Evolutionary conservation across 768 basidiomycete species (phyloP), one percentile per base, ranked within the genome.

Genomic region (Termitomyces sp.): DNA sequence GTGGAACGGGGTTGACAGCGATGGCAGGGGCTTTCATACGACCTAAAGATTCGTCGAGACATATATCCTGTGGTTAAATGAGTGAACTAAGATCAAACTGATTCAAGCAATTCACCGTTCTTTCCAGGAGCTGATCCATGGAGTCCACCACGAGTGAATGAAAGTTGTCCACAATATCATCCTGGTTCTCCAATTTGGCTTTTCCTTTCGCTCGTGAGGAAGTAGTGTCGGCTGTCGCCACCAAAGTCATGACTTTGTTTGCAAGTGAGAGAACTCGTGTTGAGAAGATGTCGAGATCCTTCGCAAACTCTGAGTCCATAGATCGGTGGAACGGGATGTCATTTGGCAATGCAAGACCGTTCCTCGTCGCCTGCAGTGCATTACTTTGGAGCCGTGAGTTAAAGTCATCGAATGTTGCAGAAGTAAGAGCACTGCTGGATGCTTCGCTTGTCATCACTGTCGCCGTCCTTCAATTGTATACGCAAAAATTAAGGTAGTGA

Each of bases 271-370:
- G 79, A 2, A 96, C 80, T 35, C 85, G 80, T 16, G 80, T 74
- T 0, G 91, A 89, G 58, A 91, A 82, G 4, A 69, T 72, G 68
- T 98, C 95, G 39, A 97, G 74, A 45, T 87, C 84, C 57, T 78
- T 78, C 2, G 88, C 89, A 57, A 97, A 80, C 2, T 74, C 78
- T 4, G 83, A 74, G 71, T 96, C 90, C 63, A 98, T 84, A 2
- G 95, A 91, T 24, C 92, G 89, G 74, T 97, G 92, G 73, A 95
- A 98, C n/a, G 80, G 75, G 59, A 98, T 78, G 75, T 98, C 96
- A 15, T 78, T 64, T 3, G 94, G 89, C 3, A 93, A 77, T 1
- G 76, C 75, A 1, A 83, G 83, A 0, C 90, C 83, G 54, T 80
- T 76, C 57, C 85, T 81, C 3, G 90, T 91, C 8, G 88, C 79